Conservation (phyloP, 1,284 basidiomycete species). For the Lignosus rhinocerotis region DNA sequence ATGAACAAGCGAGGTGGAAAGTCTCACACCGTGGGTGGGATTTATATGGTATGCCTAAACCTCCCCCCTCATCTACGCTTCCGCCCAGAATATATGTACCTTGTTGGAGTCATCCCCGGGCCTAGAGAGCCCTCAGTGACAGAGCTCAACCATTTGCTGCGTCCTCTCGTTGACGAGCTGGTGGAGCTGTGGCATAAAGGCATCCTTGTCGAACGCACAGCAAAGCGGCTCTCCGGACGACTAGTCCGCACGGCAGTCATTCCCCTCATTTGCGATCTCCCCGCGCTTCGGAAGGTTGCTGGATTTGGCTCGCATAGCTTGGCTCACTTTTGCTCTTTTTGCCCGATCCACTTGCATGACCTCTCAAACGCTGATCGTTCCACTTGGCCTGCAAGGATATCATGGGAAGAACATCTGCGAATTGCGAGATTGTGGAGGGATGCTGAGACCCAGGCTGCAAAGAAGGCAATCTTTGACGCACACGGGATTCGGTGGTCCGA, state of each 20-base stretch:
- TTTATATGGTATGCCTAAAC: constrained; percentile 22
- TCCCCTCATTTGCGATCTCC: constrained; percentile 14
- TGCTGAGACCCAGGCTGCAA: constrained; percentile 21
- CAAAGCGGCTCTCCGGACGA: constrained; percentile 1
- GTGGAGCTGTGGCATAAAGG: constrained; percentile 19
- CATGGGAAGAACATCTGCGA: constrained; percentile 6
- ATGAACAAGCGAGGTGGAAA: constrained; percentile 31
- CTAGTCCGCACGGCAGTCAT: constrained; percentile 18
- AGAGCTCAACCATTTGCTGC: constrained; percentile 25
- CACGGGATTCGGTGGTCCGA: constrained; percentile 38
- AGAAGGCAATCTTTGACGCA: constrained; percentile 24
- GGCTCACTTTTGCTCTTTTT: constrained; percentile 20
- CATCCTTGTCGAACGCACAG: constrained; percentile 10
- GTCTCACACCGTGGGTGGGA: constrained; percentile 20
- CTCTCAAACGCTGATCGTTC: constrained; percentile 7
- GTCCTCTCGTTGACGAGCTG: constrained; percentile 25
- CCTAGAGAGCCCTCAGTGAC: constrained; percentile 10
- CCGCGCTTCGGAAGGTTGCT: constrained; percentile 14
- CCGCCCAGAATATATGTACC: constrained; percentile 27
- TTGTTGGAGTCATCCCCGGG: constrained; percentile 27
- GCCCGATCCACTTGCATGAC: background rate
- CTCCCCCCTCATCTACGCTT: constrained; percentile 27
- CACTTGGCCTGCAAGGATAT: constrained; percentile 1
- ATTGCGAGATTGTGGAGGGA: constrained; percentile 34
- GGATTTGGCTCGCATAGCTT: constrained; percentile 8